Evolutionary conservation across 352 stramenopile species (phyloP), one percentile per base, ranked within the genome.

Genomic region (Pythium insidiosum): DNA sequence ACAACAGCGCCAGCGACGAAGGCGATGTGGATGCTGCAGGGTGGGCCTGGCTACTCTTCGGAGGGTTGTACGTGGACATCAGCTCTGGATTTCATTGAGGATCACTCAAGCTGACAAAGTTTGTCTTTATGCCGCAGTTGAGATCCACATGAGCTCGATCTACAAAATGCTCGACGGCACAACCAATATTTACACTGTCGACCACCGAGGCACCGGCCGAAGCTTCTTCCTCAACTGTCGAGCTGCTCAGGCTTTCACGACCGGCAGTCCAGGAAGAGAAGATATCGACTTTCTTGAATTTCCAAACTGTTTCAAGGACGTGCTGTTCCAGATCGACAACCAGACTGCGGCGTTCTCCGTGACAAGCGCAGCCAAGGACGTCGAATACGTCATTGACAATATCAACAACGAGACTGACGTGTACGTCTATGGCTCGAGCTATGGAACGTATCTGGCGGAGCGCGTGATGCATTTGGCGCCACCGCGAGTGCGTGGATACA

Each of bases 381-480:
- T 83, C 10, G 59, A 9, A 6, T 50, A 11, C 58, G 51, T 23
- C 38, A 53, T 16, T 28, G 40, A 22, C n/a, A n/a, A n/a, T 38
- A 19, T 2, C n/a, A n/a, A n/a, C n/a, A n/a, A n/a, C n/a, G n/a
- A n/a, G n/a, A 30, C 54, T 23, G 41, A 71, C 18, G 52, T 59
- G 16, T 82, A 58, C 38, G 48, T 82, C 3, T 78, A 82, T 21
- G 72, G 68, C 13, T 53, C 63, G 22, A 79, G 70, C 56, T 83
- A 83, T 50, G 70, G 70, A 18, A 67, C 70, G 24, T 74, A 59
- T 28, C 45, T 80, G 18, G 58, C 66, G 5, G 67, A 80, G 33
- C 59, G 71, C 1, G 40, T 72, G 3, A 75, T 84, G 38, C 71
- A 80, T 37, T 42, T 84, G 9, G 54, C 60, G 13, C 61, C 65